Evolutionary conservation across 2,329 filamentous ascomycete genomes (phyloP).

Genomic region (Apiospora saccharicola): DNA sequence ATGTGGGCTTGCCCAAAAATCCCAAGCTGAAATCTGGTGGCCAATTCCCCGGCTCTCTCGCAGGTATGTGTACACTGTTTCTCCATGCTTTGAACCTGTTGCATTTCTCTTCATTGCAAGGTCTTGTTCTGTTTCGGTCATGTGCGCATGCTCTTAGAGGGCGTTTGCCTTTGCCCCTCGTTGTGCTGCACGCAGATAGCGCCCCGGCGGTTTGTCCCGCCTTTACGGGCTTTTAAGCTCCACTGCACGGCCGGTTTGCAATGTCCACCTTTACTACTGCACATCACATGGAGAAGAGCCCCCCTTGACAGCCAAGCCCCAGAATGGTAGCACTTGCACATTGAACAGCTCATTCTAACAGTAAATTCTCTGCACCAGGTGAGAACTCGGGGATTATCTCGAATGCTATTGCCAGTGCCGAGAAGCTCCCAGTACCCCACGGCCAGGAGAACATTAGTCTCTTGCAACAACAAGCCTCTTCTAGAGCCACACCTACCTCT

Average conservation of each 20-base stretch:
- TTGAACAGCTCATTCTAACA: conserved; percentile 23
- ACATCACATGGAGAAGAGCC: conserved; percentile 16
- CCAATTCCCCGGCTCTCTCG: conserved; percentile 46
- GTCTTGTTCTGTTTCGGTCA: background rate
- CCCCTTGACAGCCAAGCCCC: background rate
- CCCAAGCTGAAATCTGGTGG: conserved; percentile 54
- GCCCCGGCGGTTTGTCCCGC: conserved; percentile 17
- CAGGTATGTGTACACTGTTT: conserved; percentile 51
- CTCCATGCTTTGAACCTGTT: background rate
- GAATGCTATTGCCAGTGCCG: conserved; percentile 88
- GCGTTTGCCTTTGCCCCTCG: background rate
- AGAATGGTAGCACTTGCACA: background rate
- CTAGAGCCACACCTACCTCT: conserved; percentile 66
- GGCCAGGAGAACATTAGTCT: conserved; percentile 83
- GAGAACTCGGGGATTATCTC: conserved; percentile 83
- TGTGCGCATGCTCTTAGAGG: background rate
- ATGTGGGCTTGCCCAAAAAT: conserved; percentile 61
- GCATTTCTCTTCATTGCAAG: background rate
- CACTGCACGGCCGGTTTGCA: conserved; percentile 15
- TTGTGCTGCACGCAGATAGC: conserved; percentile 1
- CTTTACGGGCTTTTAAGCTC: conserved; percentile 18
- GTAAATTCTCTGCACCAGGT: conserved; percentile 33
- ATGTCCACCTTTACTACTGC: conserved; percentile 17
- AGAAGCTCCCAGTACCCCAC: conserved; percentile 67
- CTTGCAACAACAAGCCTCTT: conserved; percentile 71